A percentile compares a stretch with the other conserved stretches of the same genome.
Conservation (phyloP, 1,284 basidiomycete species). For the Naganishia liquefaciens region DNA sequence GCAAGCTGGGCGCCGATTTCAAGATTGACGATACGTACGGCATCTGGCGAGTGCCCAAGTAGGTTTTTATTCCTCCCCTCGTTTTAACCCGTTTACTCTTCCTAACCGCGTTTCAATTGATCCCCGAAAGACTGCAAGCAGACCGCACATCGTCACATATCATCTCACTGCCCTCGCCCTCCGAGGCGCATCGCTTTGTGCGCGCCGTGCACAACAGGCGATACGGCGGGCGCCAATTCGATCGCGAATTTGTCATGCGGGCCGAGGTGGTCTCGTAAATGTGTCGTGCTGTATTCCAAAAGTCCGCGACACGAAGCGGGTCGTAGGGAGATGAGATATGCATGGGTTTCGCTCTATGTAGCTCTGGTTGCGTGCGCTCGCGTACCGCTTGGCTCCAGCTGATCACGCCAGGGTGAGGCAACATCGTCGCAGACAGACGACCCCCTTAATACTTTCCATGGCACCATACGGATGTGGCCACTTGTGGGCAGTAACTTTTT, state of each 20-base stretch:
- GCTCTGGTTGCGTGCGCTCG: too few species aligned
- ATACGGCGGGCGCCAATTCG: conserved; percentile 7
- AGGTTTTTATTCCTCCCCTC: neutral
- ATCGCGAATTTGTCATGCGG: conserved; percentile 11
- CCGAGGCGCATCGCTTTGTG: conserved; percentile 25
- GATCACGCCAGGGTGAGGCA: too few species aligned
- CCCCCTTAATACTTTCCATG: too few species aligned
- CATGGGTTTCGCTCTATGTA: too few species aligned
- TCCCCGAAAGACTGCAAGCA: neutral
- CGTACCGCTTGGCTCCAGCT: too few species aligned
- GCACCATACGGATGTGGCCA: too few species aligned
- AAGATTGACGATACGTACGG: conserved; percentile 24
- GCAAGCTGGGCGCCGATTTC: conserved; percentile 12
- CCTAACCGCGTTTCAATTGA: neutral
- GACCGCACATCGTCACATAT: conserved; percentile 7
- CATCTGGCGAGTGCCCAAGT: conserved; percentile 20
- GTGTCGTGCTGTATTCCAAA: too few species aligned
- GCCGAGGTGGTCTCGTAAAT: conserved; percentile 26
- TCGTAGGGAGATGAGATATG: too few species aligned
- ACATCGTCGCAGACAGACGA: too few species aligned
- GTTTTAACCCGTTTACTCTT: neutral
- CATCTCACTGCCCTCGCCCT: conserved; percentile 11
- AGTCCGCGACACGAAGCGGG: too few species aligned
- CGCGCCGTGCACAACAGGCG: conserved; percentile 20
- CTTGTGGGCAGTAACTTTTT: too few species aligned